These are phyloP conservation scores for Claviceps monticola DNA, from an alignment of 2,329 filamentous ascomycete species.

Conservation along the genomic window DNA sequence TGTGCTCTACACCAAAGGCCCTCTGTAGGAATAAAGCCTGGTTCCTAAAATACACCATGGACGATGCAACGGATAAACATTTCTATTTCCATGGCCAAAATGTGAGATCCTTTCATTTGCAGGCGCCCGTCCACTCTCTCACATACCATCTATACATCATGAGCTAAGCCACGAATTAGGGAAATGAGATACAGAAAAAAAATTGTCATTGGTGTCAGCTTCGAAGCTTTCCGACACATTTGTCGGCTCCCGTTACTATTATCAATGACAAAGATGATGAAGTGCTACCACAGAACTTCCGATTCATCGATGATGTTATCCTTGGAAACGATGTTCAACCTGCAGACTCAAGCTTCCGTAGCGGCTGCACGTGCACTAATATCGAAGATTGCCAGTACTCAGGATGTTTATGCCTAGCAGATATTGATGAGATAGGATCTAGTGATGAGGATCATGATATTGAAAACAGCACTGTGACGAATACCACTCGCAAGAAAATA, in stretches of 20 bases:
- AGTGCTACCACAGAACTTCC: constrained; percentile 48
- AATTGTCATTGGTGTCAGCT: constrained; percentile 51
- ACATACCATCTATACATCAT: background rate
- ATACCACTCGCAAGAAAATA: constrained; percentile 14
- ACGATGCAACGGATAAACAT: constrained; percentile 30
- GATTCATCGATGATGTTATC: constrained; percentile 51
- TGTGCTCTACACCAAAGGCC: no score
- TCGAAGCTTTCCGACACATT: constrained; percentile 36
- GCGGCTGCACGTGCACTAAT: constrained; percentile 53
- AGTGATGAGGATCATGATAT: constrained; percentile 21
- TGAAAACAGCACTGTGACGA: constrained; percentile 10
- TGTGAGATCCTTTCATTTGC: constrained; percentile 9
- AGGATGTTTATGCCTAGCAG: constrained; percentile 56
- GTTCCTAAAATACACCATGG: constrained; percentile 21
- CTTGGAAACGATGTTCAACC: constrained; percentile 45
- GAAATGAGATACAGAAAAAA: constrained; percentile 23
- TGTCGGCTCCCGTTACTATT: constrained; percentile 41
- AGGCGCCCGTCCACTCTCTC: background rate
- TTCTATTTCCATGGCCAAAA: constrained; percentile 35
- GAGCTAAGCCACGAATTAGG: constrained; percentile 12
- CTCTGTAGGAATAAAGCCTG: background rate
- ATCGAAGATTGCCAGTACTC: constrained; percentile 53
- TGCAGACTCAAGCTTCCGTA: constrained; percentile 46
- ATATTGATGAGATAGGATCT: constrained; percentile 26
- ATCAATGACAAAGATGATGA: constrained; percentile 47